A percentile compares a stretch with the other conserved stretches of the same genome.
Conservation (phyloP, 2,329 filamentous ascomycete species). For the Penicillium aurantiogriseum region DNA sequence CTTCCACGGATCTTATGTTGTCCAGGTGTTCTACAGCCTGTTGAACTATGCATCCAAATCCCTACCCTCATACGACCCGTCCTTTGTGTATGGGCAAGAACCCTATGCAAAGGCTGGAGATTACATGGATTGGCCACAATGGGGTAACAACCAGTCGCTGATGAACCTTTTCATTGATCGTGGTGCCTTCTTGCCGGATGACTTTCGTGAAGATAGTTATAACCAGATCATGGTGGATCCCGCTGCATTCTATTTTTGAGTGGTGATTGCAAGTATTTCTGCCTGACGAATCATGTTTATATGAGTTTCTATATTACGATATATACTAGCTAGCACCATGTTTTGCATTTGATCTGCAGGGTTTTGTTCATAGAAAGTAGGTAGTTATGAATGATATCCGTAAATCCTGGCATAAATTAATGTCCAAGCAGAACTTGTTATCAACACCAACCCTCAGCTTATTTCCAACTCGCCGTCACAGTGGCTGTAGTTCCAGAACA, state of each 20-base stretch:
- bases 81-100: constrained; percentile 68
- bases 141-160: constrained; percentile 52
- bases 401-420: neutral
- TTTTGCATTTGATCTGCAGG: too few relatives aligned
- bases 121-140: constrained; percentile 55
- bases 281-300: neutral
- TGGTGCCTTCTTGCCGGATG: constrained; percentile 45
- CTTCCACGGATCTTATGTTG: constrained; percentile 68
- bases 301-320: neutral
- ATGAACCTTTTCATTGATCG: constrained; percentile 47
- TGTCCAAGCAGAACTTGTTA: neutral
- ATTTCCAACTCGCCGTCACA: constrained; percentile 43
- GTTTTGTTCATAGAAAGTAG: neutral
- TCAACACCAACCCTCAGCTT: neutral
- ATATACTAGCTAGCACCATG: neutral
- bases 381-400: neutral
- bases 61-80: constrained; percentile 68
- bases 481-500: constrained; percentile 36
- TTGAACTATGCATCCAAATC: constrained; percentile 61
- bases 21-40: constrained; percentile 66
- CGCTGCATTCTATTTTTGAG: constrained; percentile 27
- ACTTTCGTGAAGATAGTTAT: constrained; percentile 49
- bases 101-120: constrained; percentile 58
- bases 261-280: too few relatives aligned
- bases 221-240: constrained; percentile 38